Evolutionary conservation across 2,329 filamentous ascomycete species (phyloP).

Genomic region (Trichoderma brevicompactum): DNA sequence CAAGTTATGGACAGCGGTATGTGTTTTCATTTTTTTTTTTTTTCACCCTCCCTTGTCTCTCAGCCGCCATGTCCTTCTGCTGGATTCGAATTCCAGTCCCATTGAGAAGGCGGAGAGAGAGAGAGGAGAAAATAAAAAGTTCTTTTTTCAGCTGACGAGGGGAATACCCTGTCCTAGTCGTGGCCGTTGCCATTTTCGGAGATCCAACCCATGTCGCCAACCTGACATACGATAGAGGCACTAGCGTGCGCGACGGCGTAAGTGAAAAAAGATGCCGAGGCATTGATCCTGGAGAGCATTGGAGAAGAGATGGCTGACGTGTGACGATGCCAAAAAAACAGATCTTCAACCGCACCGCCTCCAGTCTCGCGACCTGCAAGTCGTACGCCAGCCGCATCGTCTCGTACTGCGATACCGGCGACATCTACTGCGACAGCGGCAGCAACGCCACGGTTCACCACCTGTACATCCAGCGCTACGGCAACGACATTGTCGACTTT

Average conservation of each 20-base stretch:
- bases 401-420: conserved; percentile 50
- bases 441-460: conserved; percentile 39
- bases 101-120: not conserved
- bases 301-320: not conserved
- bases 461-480: conserved; percentile 45
- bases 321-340: not conserved
- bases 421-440: conserved; percentile 48
- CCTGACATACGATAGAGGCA: conserved; percentile 44
- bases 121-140: not conserved
- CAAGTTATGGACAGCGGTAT: conserved; percentile 43
- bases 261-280: conserved; percentile 29
- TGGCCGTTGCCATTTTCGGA: conserved; percentile 48
- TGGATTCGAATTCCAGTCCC: not conserved
- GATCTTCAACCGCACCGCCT: conserved; percentile 42
- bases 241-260: conserved; percentile 46
- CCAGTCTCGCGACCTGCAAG: conserved; percentile 42
- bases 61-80: too few relatives aligned
- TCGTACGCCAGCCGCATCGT: conserved; percentile 43
- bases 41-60: not conserved
- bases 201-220: conserved; percentile 48
- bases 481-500: conserved; percentile 42
- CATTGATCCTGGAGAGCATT: not conserved
- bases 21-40: conserved; percentile 23
- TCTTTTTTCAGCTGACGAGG: not conserved
- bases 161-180: conserved; percentile 38